A percentile compares a stretch with the other conserved stretches of the same genome.
Evolutionary conservation across 805 yeast genomes (phyloP).

Genomic region (Kodamaea kakaduensis): DNA sequence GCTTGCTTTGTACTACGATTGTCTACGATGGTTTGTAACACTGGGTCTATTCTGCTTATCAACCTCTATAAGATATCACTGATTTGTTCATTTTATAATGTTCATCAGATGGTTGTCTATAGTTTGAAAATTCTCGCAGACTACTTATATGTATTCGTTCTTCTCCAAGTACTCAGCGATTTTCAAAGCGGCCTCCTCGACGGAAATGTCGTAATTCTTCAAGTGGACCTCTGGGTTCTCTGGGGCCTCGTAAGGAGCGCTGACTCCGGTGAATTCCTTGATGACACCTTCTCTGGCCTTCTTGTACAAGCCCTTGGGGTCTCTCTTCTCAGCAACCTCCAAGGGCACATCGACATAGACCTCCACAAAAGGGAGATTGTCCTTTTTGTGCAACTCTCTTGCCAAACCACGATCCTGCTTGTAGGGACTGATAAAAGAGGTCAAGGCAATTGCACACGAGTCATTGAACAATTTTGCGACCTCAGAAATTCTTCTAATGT

Average conservation of each 20-base stretch:
- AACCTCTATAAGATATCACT: too few species aligned
- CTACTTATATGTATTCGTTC: constrained; percentile 21
- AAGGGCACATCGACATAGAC: constrained; percentile 91
- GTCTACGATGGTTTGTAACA: too few species aligned
- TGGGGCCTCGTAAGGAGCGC: constrained; percentile 96
- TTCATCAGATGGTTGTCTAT: too few species aligned
- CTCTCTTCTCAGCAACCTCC: constrained; percentile 93
- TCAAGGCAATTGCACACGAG: constrained; percentile 79
- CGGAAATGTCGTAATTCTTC: constrained; percentile 58
- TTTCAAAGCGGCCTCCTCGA: constrained; percentile 76
- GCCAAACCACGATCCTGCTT: constrained; percentile 79
- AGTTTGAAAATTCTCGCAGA: too few species aligned
- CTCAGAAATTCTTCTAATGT: constrained; percentile 91
- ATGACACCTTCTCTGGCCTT: constrained; percentile 95
- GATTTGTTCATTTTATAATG: too few species aligned
- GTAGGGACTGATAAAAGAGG: constrained; percentile 93
- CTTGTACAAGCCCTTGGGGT: constrained; percentile 94
- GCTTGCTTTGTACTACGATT: too few species aligned
- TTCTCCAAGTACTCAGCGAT: constrained; percentile 65
- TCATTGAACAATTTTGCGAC: constrained; percentile 93
- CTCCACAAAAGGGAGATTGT: constrained; percentile 79
- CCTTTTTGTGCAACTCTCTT: constrained; percentile 74
- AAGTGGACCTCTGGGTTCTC: constrained; percentile 77
- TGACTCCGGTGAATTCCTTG: constrained; percentile 91
- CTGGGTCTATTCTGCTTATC: too few species aligned